Evolutionary conservation across 352 stramenopile genomes (phyloP).

Genomic region (Globisporangium orthogonon): DNA sequence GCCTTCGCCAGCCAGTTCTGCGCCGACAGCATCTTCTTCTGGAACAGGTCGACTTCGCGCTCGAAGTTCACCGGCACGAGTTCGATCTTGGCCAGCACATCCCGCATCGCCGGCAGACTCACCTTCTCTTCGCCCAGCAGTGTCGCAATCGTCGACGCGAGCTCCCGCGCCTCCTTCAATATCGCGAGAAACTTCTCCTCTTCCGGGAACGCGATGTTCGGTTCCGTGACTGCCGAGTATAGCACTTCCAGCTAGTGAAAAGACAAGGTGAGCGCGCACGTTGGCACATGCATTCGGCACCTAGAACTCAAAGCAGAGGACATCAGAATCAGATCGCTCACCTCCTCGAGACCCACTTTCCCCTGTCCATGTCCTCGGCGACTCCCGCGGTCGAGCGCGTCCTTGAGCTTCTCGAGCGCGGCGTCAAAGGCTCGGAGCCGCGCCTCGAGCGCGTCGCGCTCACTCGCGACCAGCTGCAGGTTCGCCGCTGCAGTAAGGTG

Average conservation of each 20-base stretch:
- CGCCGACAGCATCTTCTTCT: constrained; percentile 79
- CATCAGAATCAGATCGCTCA: constrained; percentile 8
- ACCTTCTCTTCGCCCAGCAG: constrained; percentile 82
- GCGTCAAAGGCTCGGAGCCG: constrained; percentile 46
- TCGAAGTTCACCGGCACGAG: constrained; percentile 86
- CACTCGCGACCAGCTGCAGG: constrained; percentile 34
- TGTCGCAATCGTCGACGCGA: constrained; percentile 52
- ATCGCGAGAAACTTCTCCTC: constrained; percentile 36
- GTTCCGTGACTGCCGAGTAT: constrained; percentile 30
- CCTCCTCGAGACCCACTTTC: constrained; percentile 53
- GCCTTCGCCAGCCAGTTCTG: constrained; percentile 84
- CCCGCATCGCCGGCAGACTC: constrained; percentile 71
- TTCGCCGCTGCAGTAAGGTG: constrained; percentile 58
- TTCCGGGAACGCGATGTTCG: constrained; percentile 59
- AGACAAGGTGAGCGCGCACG: background rate
- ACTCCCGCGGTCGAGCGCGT: constrained; percentile 52
- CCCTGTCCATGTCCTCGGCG: constrained; percentile 59
- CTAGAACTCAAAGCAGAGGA: too few relatives aligned
- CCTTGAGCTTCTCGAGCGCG: constrained; percentile 58
- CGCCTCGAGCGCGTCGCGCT: constrained; percentile 27
- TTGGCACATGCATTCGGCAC: background rate
- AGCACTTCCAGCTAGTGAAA: constrained; percentile 32
- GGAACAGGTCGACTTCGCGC: constrained; percentile 66
- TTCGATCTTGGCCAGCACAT: constrained; percentile 75
- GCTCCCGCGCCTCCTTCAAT: constrained; percentile 50